These are phyloP conservation scores for Lachancea meyersii DNA, from an alignment of 805 yeast genomes.

Conservation along the genomic window DNA sequence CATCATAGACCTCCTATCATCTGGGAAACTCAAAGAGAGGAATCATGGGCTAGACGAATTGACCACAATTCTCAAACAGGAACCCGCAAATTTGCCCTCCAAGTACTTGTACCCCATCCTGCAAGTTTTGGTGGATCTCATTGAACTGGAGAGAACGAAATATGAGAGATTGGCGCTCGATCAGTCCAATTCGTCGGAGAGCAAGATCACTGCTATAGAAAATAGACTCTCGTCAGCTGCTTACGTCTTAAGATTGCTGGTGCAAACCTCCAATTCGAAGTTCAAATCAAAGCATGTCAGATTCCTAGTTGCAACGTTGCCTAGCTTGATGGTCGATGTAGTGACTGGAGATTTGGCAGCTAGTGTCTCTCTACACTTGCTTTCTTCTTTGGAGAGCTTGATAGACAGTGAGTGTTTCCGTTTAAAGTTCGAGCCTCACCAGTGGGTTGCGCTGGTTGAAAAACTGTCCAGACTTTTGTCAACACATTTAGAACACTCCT, in stretches of 20 bases:
- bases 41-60: constrained; percentile 43
- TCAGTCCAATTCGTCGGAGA: constrained; percentile 19
- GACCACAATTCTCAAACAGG: constrained; percentile 26
- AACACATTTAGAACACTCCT: constrained; percentile 11
- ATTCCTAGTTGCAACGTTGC: constrained; percentile 19
- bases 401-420: constrained; percentile 19
- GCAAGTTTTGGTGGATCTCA: constrained; percentile 27
- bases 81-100: constrained; percentile 18
- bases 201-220: constrained; percentile 29
- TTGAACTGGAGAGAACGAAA: constrained; percentile 35
- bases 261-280: constrained; percentile 25
- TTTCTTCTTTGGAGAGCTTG: constrained; percentile 19
- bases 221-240: constrained; percentile 22
- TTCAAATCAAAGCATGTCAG: constrained; percentile 25
- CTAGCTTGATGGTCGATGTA: constrained; percentile 19
- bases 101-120: constrained; percentile 20
- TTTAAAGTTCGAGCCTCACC: constrained; percentile 20
- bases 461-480: constrained; percentile 13
- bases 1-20: constrained; percentile 31
- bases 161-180: constrained; percentile 10
- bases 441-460: constrained; percentile 22
- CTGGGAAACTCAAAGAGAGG: constrained; percentile 50
- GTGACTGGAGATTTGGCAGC: constrained; percentile 13
- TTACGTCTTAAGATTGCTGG: constrained; percentile 25
- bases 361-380: constrained; percentile 22